Evolutionary conservation across 352 stramenopile genomes (phyloP), one percentile per base, ranked within the genome.

Genomic region (Globisporangium megalacanthum): DNA sequence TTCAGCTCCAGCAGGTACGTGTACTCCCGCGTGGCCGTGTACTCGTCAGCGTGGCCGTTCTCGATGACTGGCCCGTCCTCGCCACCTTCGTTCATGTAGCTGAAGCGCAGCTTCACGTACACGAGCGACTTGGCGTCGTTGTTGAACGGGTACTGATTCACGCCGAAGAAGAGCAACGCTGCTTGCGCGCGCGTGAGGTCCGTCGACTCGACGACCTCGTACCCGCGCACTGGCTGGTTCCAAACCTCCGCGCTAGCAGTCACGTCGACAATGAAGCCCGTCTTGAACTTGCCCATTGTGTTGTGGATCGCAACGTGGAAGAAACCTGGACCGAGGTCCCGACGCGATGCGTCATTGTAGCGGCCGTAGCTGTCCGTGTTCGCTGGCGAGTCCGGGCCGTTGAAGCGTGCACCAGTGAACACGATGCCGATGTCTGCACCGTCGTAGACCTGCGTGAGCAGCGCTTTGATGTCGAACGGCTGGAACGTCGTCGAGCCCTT

Each of bases 241-340:
- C 52, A 65, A 31, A 65, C 59, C 37, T 65, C 59, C 2, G 55
- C 49, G 1, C 49, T 56, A 3, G 61, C 44, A n/a, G 29, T 52
- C n/a, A 78, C 74, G 51, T 86, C 76, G 31, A 86, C 54, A 4
- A 86, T 58, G 49, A 86, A 86, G n/a, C 25, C 58, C 74, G 41
- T 65, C 60, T 35, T 77, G 77, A 29, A 83, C 72, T 14, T 68
- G 57, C 0, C 74, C 70, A 86, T 70, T 57, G 84, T 73, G 62
- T 86, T 86, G 35, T 68, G 51, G 8, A 70, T 52, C 11, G 74
- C 73, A 44, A 86, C 61, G 68, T 84, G 75, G 53, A 86, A 86
- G 59, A 73, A 82, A 8, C 76, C 74, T 6, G 76, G 65, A 20
- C 69, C 75, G 17, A 84, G 37, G 41, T 86, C 76, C 48, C 71